Evolutionary conservation across 2,329 filamentous ascomycete genomes (phyloP), one percentile per base, ranked within the genome.

Genomic region (Emmonsia crescens): DNA sequence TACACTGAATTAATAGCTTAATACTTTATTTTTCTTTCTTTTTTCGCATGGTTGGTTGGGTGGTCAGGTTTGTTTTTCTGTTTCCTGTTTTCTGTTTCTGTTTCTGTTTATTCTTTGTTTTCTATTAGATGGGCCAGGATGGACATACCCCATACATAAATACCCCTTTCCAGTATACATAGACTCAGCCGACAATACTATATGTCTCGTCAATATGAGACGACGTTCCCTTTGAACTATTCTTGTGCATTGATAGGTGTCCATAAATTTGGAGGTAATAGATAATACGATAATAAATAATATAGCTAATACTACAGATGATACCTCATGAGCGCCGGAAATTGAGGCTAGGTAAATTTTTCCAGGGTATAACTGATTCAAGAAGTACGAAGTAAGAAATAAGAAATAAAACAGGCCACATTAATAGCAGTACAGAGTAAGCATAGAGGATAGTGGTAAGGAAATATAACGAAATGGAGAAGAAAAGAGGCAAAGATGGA

Each of bases 1-100:
- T 31, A 57, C 55, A 10, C 24, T 44, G 55, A 44, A 57, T 57
- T 57, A 57, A 19, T 44, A 57, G 36, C 40, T 56, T 31, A 55
- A 24, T 24, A n/a, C 31, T 33, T 29, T 2, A 9, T 48, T 55
- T 55, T 36, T 12, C 21, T 24, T 21, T 21, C 4, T 24, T 14
- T 40, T 21, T 29, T 10, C 19, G 14, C 19, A 12, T 57, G 14
- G 38, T 14, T 40, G 33, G n/a, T 27, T 27, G 31, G 19, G 54
- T 40, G 21, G 33, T 3, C n/a, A 27, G 9, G 16, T 10, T 10
- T n/a, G 31, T 19, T 36, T 19, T 48, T 48, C 8, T 1, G 19
- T 19, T 19, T 1, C 9, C n/a, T 48, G 5, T 48, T 48, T 48
- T n/a, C 9, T 48, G 24, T 19, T 54, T 56, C n/a, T 36, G 21